phyloP scores from a whole-genome alignment of 495 filamentous ascomycete genomes.

The Apodospora peruviana region DNA sequence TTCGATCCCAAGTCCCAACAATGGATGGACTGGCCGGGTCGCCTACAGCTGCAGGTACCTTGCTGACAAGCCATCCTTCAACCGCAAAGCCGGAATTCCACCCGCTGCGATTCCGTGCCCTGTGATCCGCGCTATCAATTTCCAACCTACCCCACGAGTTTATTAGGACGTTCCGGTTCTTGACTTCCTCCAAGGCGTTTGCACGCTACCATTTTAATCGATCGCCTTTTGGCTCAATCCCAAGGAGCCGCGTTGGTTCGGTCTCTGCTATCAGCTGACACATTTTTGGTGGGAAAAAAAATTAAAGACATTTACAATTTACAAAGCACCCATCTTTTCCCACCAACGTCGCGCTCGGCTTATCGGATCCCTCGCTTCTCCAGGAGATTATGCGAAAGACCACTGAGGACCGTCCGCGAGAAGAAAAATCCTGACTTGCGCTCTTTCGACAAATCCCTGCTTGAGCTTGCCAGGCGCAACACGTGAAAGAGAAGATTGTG shows the following conservation, averaged over 20 bases:
- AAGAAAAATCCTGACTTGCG: too few relatives aligned
- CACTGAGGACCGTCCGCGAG: too few relatives aligned
- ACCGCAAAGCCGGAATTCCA: too few relatives aligned
- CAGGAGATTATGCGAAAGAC: too few relatives aligned
- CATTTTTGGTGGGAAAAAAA: constrained; percentile 1
- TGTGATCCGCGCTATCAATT: constrained; percentile 6
- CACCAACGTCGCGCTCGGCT: constrained; percentile 1
- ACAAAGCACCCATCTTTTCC: not conserved
- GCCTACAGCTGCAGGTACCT: too few relatives aligned
- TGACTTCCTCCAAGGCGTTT: constrained; percentile 1
- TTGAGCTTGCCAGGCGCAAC: too few relatives aligned
- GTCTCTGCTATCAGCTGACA: constrained; percentile 15
- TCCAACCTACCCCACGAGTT: constrained; percentile 12
- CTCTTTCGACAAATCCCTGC: too few relatives aligned
- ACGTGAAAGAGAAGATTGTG: constrained; percentile 5
- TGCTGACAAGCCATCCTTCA: too few relatives aligned
- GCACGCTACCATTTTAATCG: constrained; percentile 5
- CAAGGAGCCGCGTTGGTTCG: constrained; percentile 11
- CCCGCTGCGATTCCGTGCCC: not conserved
- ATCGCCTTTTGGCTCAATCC: constrained; percentile 22
- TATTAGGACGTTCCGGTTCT: not conserved
- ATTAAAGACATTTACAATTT: constrained; percentile 1
- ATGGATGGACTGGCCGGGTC: too few relatives aligned
- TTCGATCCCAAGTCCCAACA: too few relatives aligned
- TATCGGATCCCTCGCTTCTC: not conserved